Percentiles rank a stretch among this genome's conserved stretches.
These are phyloP conservation scores for Xylariaceae sp. DNA, from an alignment of 2,329 filamentous ascomycete species.

Conservation along the genomic window DNA sequence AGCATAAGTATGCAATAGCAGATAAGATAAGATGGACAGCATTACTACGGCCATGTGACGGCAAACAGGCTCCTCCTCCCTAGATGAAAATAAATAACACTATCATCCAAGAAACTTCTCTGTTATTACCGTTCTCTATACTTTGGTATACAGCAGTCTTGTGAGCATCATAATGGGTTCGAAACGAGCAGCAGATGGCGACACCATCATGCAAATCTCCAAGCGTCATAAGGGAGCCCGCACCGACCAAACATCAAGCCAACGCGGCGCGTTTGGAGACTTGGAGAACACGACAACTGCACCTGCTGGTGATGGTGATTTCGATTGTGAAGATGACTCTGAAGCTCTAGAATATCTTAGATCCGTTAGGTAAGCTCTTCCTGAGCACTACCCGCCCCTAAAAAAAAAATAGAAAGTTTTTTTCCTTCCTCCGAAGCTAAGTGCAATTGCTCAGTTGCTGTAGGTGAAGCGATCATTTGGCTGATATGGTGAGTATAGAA, in stretches of 20 bases:
- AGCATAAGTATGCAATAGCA: no score
- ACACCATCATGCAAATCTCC: constrained; percentile 18
- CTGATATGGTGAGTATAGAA: constrained; percentile 67
- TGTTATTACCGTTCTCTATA: no score
- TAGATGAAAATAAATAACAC: no score
- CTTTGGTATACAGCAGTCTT: neutral
- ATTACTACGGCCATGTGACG: no score
- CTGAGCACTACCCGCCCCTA: neutral
- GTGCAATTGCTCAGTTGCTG: constrained; percentile 24
- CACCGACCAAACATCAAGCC: constrained; percentile 60
- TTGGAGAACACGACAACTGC: constrained; percentile 49
- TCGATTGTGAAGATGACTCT: constrained; percentile 61
- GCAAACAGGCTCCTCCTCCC: no score
- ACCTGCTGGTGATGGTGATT: constrained; percentile 47
- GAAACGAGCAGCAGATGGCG: constrained; percentile 36
- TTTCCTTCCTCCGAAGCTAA: constrained; percentile 32
- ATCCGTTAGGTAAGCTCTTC: constrained; percentile 60
- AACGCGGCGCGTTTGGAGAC: constrained; percentile 64
- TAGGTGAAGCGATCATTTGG: constrained; percentile 33
- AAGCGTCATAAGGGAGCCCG: constrained; percentile 30
- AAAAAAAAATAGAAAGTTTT: neutral
- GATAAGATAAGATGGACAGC: no score
- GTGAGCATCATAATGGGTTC: constrained; percentile 25
- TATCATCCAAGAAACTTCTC: no score
- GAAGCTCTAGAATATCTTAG: constrained; percentile 64